phyloP scores from a whole-genome alignment of 2,329 filamentous ascomycete genomes.

The Diplodia scrobiculata region DNA sequence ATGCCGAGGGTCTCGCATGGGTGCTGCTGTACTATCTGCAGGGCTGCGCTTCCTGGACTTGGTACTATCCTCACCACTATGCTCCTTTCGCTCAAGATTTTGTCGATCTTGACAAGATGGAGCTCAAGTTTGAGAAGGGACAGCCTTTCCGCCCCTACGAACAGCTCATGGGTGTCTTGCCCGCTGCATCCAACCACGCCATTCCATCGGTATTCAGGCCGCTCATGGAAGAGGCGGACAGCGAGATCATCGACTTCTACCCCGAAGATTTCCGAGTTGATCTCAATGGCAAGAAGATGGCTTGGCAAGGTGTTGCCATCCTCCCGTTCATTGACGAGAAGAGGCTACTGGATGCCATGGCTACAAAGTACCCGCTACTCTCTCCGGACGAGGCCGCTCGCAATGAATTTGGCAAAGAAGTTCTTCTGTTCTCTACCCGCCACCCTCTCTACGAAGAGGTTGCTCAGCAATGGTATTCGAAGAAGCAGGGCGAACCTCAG shows the following conservation, averaged over 20 bases:
- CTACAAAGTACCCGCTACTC: conserved; percentile 76
- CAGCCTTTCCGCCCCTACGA: conserved; percentile 88
- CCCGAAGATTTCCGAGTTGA: conserved; percentile 92
- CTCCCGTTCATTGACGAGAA: conserved; percentile 96
- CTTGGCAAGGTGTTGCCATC: conserved; percentile 93
- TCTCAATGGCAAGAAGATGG: conserved; percentile 96
- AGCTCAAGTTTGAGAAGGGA: conserved; percentile 80
- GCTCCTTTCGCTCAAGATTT: conserved; percentile 97
- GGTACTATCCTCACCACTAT: conserved; percentile 99
- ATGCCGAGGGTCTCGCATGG: conserved; percentile 93
- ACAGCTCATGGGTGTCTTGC: conserved; percentile 96
- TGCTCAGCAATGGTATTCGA: conserved; percentile 84
- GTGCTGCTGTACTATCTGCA: conserved; percentile 97
- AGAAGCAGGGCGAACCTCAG: conserved; percentile 69
- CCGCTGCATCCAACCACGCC: conserved; percentile 87
- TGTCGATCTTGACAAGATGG: conserved; percentile 75
- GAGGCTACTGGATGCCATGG: conserved; percentile 78
- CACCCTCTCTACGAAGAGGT: conserved; percentile 87
- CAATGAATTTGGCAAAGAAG: conserved; percentile 78
- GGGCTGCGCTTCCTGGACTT: conserved; percentile 97
- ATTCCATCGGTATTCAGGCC: conserved; percentile 85
- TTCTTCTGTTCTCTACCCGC: conserved; percentile 78
- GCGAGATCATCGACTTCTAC: conserved; percentile 96
- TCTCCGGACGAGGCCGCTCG: conserved; percentile 74
- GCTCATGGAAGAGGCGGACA: conserved; percentile 84